Conservation (phyloP, 805 yeast genomes). For the Clavispora fructus region DNA sequence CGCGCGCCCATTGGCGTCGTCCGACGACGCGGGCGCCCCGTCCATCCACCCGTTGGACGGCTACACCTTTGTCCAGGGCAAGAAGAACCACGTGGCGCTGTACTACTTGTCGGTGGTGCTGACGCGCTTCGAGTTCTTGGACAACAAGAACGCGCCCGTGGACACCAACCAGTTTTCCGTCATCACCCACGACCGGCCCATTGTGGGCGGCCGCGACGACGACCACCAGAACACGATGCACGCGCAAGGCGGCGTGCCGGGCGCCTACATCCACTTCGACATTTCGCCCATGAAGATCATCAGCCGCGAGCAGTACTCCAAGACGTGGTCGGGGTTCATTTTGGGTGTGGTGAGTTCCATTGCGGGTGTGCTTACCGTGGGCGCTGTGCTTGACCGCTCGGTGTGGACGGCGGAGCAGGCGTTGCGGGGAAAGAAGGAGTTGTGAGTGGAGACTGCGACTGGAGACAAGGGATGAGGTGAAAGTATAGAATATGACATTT, state of each 20-base stretch:
- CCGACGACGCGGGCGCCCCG: slow-evolving; percentile 21
- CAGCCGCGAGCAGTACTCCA: slow-evolving; percentile 68
- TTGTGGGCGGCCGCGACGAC: slow-evolving; percentile 80
- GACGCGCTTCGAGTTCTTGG: slow-evolving; percentile 71
- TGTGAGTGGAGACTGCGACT: slow-evolving; percentile 12
- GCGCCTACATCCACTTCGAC: slow-evolving; percentile 81
- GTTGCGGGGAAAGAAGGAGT: slow-evolving; percentile 60
- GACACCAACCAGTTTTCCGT: slow-evolving; percentile 91
- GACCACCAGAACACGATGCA: slow-evolving; percentile 87
- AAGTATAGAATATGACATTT: too few species aligned
- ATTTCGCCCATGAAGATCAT: slow-evolving; percentile 90
- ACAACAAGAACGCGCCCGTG: slow-evolving; percentile 36
- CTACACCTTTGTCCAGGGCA: slow-evolving; percentile 29
- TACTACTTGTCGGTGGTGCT: slow-evolving; percentile 89
- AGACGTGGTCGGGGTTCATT: slow-evolving; percentile 78
- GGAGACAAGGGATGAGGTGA: too few species aligned
- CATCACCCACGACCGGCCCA: slow-evolving; percentile 81
- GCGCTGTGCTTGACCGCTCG: slow-evolving; percentile 80
- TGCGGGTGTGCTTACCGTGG: slow-evolving; percentile 92
- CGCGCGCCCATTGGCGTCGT: slow-evolving; percentile 18
- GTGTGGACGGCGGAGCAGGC: slow-evolving; percentile 86
- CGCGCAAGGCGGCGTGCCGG: slow-evolving; percentile 85
- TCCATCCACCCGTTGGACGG: slow-evolving; percentile 70
- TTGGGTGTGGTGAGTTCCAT: slow-evolving; percentile 81
- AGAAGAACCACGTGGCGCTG: slow-evolving; percentile 60